phyloP scores from a whole-genome alignment of 768 basidiomycete genomes.

The Infundibulicybe gibba region DNA sequence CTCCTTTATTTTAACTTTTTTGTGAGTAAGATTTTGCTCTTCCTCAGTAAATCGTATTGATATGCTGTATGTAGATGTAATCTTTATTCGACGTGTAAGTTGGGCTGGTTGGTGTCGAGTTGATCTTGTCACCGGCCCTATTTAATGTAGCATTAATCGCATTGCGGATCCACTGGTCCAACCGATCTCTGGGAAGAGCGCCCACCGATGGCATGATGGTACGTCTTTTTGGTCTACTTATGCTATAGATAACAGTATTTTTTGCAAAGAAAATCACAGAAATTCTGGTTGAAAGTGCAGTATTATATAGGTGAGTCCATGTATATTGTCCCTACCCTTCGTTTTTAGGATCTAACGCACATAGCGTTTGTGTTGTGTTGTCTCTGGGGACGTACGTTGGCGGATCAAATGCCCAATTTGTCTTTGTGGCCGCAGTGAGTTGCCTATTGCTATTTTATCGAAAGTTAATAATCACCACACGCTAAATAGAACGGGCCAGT shows the following conservation, averaged over 20 bases:
- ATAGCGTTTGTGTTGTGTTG: conserved; percentile 11
- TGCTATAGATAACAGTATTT: not conserved
- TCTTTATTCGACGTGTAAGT: conserved; percentile 12
- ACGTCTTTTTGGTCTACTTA: not conserved
- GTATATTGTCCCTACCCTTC: not conserved
- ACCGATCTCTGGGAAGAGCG: conserved; percentile 3
- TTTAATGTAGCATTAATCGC: conserved; percentile 13
- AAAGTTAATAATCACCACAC: too few relatives aligned
- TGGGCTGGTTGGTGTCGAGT: not conserved
- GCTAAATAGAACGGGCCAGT: conserved; percentile 16
- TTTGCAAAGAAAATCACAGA: conserved; percentile 14
- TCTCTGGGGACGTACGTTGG: conserved; percentile 11
- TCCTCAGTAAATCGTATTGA: not conserved
- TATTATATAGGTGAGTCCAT: conserved; percentile 11
- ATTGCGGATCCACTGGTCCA: conserved; percentile 12
- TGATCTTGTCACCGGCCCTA: not conserved
- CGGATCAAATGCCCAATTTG: conserved; percentile 12
- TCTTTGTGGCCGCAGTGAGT: conserved; percentile 13
- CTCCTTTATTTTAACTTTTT: conserved; percentile 14
- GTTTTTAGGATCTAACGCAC: not conserved
- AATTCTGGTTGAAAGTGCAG: conserved; percentile 16
- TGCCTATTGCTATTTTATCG: not conserved
- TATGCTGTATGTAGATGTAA: conserved; percentile 11
- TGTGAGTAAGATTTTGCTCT: conserved; percentile 6
- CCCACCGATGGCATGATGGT: conserved; percentile 6